Evolutionary conservation across 345 rosid genomes (phyloP).

Genomic region (Euphorbia pulcherrima): DNA sequence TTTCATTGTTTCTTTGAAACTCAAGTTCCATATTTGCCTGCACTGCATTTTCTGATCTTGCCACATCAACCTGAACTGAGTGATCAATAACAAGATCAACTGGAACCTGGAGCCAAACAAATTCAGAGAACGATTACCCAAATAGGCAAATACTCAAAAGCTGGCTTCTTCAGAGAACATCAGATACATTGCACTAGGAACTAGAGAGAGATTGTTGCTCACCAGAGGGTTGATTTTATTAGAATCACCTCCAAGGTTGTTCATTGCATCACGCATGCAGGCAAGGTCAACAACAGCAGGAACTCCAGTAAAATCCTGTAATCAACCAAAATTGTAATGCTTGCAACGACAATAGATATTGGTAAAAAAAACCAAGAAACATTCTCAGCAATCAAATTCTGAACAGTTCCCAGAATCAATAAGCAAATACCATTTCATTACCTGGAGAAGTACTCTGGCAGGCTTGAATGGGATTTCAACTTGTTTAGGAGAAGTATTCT

Average conservation of each 20-base stretch:
- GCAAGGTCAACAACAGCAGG: slow-evolving; percentile 89
- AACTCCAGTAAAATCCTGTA: slow-evolving; percentile 73
- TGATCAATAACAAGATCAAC: slow-evolving; percentile 98
- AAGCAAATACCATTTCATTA: slow-evolving; percentile 10
- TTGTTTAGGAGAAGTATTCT: slow-evolving; percentile 57
- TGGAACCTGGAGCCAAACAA: slow-evolving; percentile 56
- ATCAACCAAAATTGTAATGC: not conserved
- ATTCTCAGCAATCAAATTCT: not conserved
- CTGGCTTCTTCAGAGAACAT: not conserved
- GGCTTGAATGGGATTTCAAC: slow-evolving; percentile 86
- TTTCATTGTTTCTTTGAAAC: slow-evolving; percentile 76
- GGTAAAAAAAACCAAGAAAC: not conserved
- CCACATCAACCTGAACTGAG: slow-evolving; percentile 92
- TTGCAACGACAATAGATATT: not conserved
- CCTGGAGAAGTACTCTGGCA: slow-evolving; percentile 79
- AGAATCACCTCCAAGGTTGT: slow-evolving; percentile 61
- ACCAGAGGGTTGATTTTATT: slow-evolving; percentile 68
- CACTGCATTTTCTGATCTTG: slow-evolving; percentile 85
- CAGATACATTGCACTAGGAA: not conserved
- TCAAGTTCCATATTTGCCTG: slow-evolving; percentile 93
- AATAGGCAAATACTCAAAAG: not conserved
- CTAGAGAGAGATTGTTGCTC: slow-evolving; percentile 12
- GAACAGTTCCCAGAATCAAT: not conserved
- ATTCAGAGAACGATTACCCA: not conserved
- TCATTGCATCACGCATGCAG: slow-evolving; percentile 84